These are phyloP conservation scores for Solanum aculeatissimum DNA, from an alignment of 305 asterid species.

Conservation along the genomic window DNA sequence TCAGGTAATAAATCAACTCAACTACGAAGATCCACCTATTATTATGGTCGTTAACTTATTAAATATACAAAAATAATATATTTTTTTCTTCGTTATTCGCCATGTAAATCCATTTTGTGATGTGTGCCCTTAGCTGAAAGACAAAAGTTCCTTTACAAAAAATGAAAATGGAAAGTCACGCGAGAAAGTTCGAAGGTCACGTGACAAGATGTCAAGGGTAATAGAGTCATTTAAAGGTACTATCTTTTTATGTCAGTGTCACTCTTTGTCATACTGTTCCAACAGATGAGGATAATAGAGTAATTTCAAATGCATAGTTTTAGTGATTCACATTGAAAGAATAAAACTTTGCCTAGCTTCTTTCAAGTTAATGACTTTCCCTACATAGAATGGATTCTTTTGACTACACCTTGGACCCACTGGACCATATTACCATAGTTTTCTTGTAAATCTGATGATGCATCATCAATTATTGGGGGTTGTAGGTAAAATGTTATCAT, in stretches of 20 bases:
- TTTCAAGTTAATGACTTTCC: neutral
- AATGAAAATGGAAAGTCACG: neutral
- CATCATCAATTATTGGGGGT: neutral
- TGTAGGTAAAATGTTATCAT: neutral
- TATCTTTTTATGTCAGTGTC: neutral
- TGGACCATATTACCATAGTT: neutral
- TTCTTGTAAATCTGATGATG: neutral
- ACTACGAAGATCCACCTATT: too few relatives aligned
- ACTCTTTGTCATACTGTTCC: neutral
- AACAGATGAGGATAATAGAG: neutral
- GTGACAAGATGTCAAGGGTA: neutral
- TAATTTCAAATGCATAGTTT: neutral
- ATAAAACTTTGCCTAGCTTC: neutral
- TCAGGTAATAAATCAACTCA: too few relatives aligned
- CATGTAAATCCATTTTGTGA: neutral
- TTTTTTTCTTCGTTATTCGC: neutral
- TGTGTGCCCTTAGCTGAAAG: neutral
- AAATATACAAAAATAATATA: neutral
- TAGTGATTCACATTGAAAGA: neutral
- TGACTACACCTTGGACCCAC: neutral
- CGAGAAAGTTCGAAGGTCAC: neutral
- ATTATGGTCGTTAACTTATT: neutral
- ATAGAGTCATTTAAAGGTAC: neutral
- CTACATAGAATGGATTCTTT: neutral
- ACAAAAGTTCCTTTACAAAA: neutral